Evolutionary conservation across 2,329 filamentous ascomycete genomes (phyloP).

Genomic region (Trichoderma arundinaceum): DNA sequence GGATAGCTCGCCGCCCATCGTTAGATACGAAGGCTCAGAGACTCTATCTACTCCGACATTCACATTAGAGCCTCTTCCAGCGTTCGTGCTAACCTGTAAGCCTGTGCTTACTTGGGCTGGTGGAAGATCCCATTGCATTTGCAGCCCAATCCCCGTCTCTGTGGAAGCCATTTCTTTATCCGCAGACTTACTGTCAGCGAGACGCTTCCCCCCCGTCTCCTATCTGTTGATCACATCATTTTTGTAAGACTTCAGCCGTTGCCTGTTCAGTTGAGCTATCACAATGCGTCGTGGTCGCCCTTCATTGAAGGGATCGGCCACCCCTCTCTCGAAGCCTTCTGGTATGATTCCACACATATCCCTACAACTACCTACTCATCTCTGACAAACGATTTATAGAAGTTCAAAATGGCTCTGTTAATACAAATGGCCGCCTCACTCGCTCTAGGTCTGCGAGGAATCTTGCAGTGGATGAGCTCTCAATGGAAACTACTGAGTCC

Average conservation of each 20-base stretch:
- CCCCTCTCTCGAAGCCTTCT: constrained; percentile 33
- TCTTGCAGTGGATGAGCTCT: constrained; percentile 19
- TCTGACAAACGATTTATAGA: constrained; percentile 4
- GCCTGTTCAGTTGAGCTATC: background rate
- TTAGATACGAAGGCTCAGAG: background rate
- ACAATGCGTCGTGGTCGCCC: constrained; percentile 44
- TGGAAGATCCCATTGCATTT: background rate
- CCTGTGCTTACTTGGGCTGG: constrained; percentile 4
- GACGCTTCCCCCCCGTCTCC: background rate
- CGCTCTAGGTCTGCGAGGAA: constrained; percentile 38
- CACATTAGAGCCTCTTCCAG: constrained; percentile 3
- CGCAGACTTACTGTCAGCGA: background rate
- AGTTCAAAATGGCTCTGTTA: background rate
- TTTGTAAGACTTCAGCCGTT: background rate
- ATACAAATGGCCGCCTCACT: constrained; percentile 37
- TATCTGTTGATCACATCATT: background rate
- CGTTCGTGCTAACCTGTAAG: constrained; percentile 1
- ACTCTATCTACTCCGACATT: background rate
- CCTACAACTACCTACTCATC: background rate
- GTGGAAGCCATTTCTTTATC: background rate
- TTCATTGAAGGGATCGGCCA: constrained; percentile 35
- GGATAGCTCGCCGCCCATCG: background rate
- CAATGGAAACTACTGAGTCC: constrained; percentile 38
- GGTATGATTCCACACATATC: constrained; percentile 32
- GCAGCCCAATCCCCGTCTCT: constrained; percentile 4